Evolutionary conservation across 192 early-diverging fungal species (phyloP).

Genomic region (Obelidium mucronatum): DNA sequence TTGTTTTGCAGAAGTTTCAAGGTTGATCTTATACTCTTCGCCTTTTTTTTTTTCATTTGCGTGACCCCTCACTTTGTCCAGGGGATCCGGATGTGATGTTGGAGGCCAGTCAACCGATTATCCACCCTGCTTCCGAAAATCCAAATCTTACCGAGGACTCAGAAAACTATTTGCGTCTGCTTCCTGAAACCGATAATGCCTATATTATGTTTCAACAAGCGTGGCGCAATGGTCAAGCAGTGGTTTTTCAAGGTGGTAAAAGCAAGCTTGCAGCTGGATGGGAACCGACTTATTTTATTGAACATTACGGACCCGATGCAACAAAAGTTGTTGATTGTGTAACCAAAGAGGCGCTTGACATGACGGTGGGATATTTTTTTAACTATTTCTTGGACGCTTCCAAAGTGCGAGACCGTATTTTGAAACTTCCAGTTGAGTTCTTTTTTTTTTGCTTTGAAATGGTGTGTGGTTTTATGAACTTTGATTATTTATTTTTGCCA

Average conservation of each 20-base stretch:
- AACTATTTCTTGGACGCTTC: slow-evolving; percentile 27
- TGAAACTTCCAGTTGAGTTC: slow-evolving; percentile 33
- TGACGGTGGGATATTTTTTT: slow-evolving; percentile 58
- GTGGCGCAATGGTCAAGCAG: slow-evolving; percentile 41
- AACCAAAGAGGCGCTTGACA: slow-evolving; percentile 12
- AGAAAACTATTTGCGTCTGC: not conserved
- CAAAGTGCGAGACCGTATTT: slow-evolving; percentile 20
- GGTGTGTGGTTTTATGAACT: not conserved
- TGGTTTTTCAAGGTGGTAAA: slow-evolving; percentile 36
- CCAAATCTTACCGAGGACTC: not conserved
- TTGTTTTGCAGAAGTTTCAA: not conserved
- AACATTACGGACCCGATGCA: slow-evolving; percentile 48
- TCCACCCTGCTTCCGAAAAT: not conserved
- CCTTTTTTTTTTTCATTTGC: not conserved
- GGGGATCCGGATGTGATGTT: not conserved
- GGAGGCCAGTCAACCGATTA: not conserved
- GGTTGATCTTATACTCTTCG: not conserved
- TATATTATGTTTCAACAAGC: slow-evolving; percentile 31
- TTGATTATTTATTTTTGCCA: slow-evolving; percentile 24
- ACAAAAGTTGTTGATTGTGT: slow-evolving; percentile 64
- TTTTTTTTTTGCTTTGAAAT: not conserved
- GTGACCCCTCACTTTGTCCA: not conserved
- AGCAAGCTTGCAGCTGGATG: slow-evolving; percentile 37
- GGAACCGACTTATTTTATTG: slow-evolving; percentile 44
- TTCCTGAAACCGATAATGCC: slow-evolving; percentile 6